Conservation (phyloP, 2,329 filamentous ascomycete genomes). For the Trichocomaceae sp. region DNA sequence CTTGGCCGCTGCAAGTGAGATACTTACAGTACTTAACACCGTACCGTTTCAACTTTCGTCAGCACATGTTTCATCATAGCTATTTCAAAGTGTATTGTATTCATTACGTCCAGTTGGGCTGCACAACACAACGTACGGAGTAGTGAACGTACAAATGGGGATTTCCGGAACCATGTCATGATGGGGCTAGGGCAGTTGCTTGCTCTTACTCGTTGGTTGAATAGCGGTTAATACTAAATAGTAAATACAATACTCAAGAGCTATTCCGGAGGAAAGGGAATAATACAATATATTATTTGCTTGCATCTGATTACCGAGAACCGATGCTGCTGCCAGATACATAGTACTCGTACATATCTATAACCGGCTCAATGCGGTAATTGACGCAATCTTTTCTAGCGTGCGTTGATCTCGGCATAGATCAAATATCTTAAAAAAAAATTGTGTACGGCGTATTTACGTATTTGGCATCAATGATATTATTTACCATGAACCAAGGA, state of each 20-base stretch:
- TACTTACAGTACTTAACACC: background rate
- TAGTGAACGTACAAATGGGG: background rate
- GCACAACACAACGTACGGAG: too few species aligned
- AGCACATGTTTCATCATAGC: background rate
- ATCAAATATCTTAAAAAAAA: background rate
- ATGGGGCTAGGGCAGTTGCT: background rate
- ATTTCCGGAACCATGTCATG: background rate
- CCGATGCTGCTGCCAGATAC: too few species aligned
- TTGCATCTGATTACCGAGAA: too few species aligned
- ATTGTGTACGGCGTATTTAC: background rate
- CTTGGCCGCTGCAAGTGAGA: conserved; percentile 5
- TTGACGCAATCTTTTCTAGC: background rate
- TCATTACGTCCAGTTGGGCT: background rate
- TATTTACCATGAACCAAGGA: background rate
- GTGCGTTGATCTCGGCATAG: background rate
- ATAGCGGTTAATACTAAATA: too few species aligned
- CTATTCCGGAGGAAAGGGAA: background rate
- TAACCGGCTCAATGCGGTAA: too few species aligned
- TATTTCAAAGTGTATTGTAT: background rate
- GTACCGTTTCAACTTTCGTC: background rate
- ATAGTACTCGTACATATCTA: too few species aligned
- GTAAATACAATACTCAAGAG: too few species aligned
- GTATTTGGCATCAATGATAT: background rate
- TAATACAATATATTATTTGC: background rate
- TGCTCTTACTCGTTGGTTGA: too few species aligned